These are phyloP conservation scores for Maudiozyma humilis DNA, from an alignment of 1,139 yeast genomes.

Conservation along the genomic window DNA sequence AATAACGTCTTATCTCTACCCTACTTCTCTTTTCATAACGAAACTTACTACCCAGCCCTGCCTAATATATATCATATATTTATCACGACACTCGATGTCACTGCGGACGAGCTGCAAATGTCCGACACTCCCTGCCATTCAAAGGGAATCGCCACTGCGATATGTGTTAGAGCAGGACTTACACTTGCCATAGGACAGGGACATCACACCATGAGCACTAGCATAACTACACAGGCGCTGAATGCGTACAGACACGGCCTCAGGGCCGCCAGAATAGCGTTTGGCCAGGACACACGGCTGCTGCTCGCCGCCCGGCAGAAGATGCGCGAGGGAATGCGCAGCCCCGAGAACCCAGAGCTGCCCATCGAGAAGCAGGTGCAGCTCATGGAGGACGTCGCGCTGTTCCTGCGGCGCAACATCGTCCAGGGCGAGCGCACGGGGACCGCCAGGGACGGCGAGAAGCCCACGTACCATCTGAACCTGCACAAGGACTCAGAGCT, in stretches of 20 bases:
- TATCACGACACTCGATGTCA: no score
- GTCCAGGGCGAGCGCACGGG: conserved; percentile 66
- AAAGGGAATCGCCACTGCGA: no score
- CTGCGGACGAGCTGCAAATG: no score
- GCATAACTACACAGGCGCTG: conserved; percentile 29
- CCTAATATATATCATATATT: no score
- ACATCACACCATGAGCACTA: conserved; percentile 1
- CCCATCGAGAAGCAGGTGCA: conserved; percentile 43
- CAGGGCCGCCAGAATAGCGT: conserved; percentile 65
- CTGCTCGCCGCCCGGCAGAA: conserved; percentile 55
- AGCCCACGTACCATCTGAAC: conserved; percentile 40
- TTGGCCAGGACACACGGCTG: conserved; percentile 47
- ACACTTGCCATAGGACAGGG: neutral
- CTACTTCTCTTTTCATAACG: no score
- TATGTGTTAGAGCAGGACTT: neutral
- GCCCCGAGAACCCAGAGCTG: conserved; percentile 34
- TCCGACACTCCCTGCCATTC: no score
- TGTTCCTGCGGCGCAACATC: conserved; percentile 59
- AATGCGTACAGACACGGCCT: conserved; percentile 61
- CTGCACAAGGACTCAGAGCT: conserved; percentile 78
- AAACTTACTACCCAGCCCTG: no score
- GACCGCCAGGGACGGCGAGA: conserved; percentile 28
- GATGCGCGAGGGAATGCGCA: conserved; percentile 53
- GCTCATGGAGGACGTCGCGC: conserved; percentile 61
- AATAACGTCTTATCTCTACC: no score